These are phyloP conservation scores for Colletotrichum scovillei DNA, from an alignment of 2,329 filamentous ascomycete genomes.

Conservation along the genomic window DNA sequence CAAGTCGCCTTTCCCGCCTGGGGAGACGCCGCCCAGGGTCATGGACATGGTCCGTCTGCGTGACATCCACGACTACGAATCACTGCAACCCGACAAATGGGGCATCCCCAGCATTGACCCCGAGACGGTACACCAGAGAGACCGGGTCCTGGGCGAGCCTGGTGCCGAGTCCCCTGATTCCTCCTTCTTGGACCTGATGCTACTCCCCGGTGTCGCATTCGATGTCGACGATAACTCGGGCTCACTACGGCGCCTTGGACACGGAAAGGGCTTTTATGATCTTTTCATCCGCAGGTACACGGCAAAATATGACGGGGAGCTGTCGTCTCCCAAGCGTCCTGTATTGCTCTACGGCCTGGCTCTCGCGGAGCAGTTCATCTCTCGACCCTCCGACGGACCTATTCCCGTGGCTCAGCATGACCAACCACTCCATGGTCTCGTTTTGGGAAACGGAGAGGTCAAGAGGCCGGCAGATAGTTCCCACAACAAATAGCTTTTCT, in stretches of 20 bases:
- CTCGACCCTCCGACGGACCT: constrained; percentile 64
- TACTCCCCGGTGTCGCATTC: constrained; percentile 95
- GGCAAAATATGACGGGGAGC: constrained; percentile 47
- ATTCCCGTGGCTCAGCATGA: constrained; percentile 84
- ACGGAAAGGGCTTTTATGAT: constrained; percentile 98
- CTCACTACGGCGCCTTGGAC: constrained; percentile 81
- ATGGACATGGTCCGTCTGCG: constrained; percentile 96
- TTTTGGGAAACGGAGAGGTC: constrained; percentile 77
- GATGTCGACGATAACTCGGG: constrained; percentile 67
- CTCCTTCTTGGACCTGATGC: constrained; percentile 77
- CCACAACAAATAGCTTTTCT: constrained; percentile 40
- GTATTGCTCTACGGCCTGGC: constrained; percentile 79
- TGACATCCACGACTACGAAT: constrained; percentile 81
- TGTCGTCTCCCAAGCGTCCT: constrained; percentile 42
- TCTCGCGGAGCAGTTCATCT: constrained; percentile 85
- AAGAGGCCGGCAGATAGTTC: constrained; percentile 45
- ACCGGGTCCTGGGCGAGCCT: constrained; percentile 78
- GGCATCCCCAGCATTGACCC: constrained; percentile 88
- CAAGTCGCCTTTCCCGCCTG: constrained; percentile 60
- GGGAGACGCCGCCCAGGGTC: constrained; percentile 69
- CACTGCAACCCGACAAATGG: constrained; percentile 84
- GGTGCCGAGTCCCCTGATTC: constrained; percentile 53
- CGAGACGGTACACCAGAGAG: constrained; percentile 72
- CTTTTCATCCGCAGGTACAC: constrained; percentile 84
- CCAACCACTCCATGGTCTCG: constrained; percentile 81